Evolutionary conservation across 129 eudicot species (phyloP).

Genomic region (Centella asiatica): DNA sequence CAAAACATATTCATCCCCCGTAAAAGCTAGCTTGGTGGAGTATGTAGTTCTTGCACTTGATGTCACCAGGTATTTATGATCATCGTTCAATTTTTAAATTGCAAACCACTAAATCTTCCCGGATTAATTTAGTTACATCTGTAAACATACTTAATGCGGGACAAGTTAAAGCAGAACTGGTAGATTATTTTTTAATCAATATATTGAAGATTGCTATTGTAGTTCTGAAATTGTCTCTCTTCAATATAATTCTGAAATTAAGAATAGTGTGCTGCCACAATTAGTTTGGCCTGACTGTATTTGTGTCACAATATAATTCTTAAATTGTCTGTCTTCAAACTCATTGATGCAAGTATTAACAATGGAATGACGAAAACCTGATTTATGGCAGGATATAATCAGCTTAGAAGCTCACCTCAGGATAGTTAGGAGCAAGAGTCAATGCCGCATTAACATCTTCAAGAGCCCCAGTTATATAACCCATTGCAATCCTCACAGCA

Average conservation of each 20-base stretch:
- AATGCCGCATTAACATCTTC: slow-evolving; percentile 69
- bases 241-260: too few species aligned
- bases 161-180: not conserved
- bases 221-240: too few species aligned
- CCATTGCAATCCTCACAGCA: slow-evolving; percentile 51
- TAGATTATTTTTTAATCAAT: not conserved
- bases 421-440: slow-evolving; percentile 47
- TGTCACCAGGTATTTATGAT: not conserved
- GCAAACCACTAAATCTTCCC: not conserved
- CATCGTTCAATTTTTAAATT: too few species aligned
- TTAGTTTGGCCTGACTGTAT: too few species aligned
- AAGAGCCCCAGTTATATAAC: slow-evolving; percentile 54
- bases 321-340: too few species aligned
- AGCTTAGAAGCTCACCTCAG: slow-evolving; percentile 36
- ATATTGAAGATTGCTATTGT: too few species aligned
- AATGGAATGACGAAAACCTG: too few species aligned
- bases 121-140: too few species aligned
- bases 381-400: not conserved
- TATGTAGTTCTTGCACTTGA: not conserved
- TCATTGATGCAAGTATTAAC: too few species aligned
- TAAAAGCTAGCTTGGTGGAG: not conserved
- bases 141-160: not conserved
- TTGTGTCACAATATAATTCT: too few species aligned
- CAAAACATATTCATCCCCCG: too few species aligned
- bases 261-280: too few species aligned